A percentile compares a stretch with the other conserved stretches of the same genome.
These are phyloP conservation scores for Kwoniella sp. DNA, from an alignment of 768 basidiomycete genomes.

Conservation along the genomic window DNA sequence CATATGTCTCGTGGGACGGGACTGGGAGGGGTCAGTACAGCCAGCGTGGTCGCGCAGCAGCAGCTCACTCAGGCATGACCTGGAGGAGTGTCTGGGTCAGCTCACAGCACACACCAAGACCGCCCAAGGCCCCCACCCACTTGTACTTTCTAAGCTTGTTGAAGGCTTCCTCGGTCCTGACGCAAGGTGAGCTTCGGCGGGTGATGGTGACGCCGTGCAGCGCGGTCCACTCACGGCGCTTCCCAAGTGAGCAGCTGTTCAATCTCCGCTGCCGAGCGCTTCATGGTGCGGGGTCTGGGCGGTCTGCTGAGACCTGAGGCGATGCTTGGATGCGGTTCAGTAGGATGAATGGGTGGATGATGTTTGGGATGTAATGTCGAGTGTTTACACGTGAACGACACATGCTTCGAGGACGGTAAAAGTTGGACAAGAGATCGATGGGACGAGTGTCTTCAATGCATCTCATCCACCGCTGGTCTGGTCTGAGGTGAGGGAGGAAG, in stretches of 20 bases:
- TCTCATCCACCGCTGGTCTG: too few relatives aligned
- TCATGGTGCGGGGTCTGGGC: too few relatives aligned
- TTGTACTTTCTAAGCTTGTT: constrained; percentile 9
- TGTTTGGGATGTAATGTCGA: too few relatives aligned
- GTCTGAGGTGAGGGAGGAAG: too few relatives aligned
- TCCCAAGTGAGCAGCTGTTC: neutral
- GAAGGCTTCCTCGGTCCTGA: constrained; percentile 8
- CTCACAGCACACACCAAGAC: neutral
- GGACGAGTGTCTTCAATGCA: too few relatives aligned
- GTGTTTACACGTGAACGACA: too few relatives aligned
- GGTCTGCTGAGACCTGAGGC: too few relatives aligned
- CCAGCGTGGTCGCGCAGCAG: neutral
- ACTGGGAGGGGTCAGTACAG: neutral
- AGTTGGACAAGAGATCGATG: too few relatives aligned
- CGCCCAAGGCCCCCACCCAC: neutral
- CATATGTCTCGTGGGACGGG: constrained; percentile 10
- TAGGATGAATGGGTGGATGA: too few relatives aligned
- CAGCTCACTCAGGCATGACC: constrained; percentile 13
- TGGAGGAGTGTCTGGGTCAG: neutral
- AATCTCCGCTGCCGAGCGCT: too few relatives aligned
- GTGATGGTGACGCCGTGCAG: neutral
- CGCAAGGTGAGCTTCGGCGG: neutral
- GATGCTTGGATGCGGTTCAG: too few relatives aligned
- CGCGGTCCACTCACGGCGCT: constrained; percentile 7
- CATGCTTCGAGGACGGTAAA: too few relatives aligned